Conservation (phyloP, 1,284 basidiomycete species). For the Somion occarium region DNA sequence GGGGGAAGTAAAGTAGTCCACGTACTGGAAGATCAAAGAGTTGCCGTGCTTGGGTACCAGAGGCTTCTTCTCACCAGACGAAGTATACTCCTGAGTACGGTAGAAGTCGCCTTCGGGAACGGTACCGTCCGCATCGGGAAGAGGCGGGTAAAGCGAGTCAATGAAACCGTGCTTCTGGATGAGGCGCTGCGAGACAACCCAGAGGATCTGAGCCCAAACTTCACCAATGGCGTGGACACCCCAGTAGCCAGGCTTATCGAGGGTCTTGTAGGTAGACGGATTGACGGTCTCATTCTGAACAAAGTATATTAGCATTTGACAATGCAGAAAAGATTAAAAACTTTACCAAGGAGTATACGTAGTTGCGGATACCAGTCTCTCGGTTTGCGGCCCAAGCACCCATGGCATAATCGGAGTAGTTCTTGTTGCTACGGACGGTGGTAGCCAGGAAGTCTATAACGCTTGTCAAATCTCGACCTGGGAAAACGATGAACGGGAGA, state of each 20-base stretch:
- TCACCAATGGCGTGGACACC: conserved; percentile 91
- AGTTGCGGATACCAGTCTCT: conserved; percentile 81
- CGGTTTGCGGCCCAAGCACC: conserved; percentile 91
- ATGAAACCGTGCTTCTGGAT: conserved; percentile 82
- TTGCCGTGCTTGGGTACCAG: conserved; percentile 91
- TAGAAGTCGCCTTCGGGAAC: conserved; percentile 76
- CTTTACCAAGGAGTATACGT: conserved; percentile 69
- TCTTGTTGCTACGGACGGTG: conserved; percentile 69
- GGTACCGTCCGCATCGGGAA: conserved; percentile 51
- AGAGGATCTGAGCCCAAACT: conserved; percentile 95
- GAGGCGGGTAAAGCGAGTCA: conserved; percentile 78
- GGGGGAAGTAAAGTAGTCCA: background rate
- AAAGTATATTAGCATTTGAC: background rate
- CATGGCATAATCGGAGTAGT: conserved; percentile 83
- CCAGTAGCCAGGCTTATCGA: conserved; percentile 91
- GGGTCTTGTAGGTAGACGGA: conserved; percentile 93
- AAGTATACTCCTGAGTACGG: conserved; percentile 35
- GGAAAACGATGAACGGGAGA: conserved; percentile 31
- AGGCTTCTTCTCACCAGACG: conserved; percentile 42
- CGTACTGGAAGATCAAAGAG: conserved; percentile 72
- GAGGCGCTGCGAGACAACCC: conserved; percentile 73
- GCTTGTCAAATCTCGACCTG: conserved; percentile 31
- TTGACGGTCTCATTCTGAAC: conserved; percentile 68
- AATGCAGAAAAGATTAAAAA: background rate
- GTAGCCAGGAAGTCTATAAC: conserved; percentile 88